phyloP scores from a whole-genome alignment of 2,329 filamentous ascomycete genomes.

The Pyrenophora teres region DNA sequence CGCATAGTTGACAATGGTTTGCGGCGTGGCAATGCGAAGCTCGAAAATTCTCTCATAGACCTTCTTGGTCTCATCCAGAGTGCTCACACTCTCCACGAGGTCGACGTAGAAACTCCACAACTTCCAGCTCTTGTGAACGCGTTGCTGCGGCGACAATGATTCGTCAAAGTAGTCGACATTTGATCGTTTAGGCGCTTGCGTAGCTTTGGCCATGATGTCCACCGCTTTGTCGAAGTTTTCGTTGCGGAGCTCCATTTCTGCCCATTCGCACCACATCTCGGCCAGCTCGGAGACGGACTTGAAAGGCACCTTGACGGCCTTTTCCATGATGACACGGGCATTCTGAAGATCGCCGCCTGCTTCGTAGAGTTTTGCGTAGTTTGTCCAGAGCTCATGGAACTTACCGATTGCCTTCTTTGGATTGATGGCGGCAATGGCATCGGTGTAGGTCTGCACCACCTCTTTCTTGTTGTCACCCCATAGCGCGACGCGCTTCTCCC shows the following conservation, averaged over 20 bases:
- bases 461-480: slow-evolving; percentile 94
- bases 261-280: slow-evolving; percentile 99
- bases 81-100: slow-evolving; percentile 90
- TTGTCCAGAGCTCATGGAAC: slow-evolving; percentile 94
- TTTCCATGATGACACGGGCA: slow-evolving; percentile 92
- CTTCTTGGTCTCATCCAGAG: slow-evolving; percentile 87
- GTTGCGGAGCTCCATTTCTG: slow-evolving; percentile 93
- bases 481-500: slow-evolving; percentile 93
- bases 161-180: slow-evolving; percentile 99
- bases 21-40: slow-evolving; percentile 93
- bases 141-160: slow-evolving; percentile 87
- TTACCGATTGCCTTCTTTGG: slow-evolving; percentile 93
- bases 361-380: slow-evolving; percentile 98
- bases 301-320: slow-evolving; percentile 96
- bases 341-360: slow-evolving; percentile 80
- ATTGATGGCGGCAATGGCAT: slow-evolving; percentile 89
- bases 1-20: slow-evolving; percentile 98
- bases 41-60: slow-evolving; percentile 98
- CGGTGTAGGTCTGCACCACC: slow-evolving; percentile 90
- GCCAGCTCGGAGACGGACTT: slow-evolving; percentile 96
- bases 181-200: slow-evolving; percentile 95
- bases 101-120: slow-evolving; percentile 99
- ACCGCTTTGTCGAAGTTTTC: slow-evolving; percentile 96
- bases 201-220: slow-evolving; percentile 95
- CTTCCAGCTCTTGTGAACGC: slow-evolving; percentile 99